Evolutionary conservation across 495 filamentous ascomycete genomes (phyloP).

Genomic region (Jackrogersella multiformis): DNA sequence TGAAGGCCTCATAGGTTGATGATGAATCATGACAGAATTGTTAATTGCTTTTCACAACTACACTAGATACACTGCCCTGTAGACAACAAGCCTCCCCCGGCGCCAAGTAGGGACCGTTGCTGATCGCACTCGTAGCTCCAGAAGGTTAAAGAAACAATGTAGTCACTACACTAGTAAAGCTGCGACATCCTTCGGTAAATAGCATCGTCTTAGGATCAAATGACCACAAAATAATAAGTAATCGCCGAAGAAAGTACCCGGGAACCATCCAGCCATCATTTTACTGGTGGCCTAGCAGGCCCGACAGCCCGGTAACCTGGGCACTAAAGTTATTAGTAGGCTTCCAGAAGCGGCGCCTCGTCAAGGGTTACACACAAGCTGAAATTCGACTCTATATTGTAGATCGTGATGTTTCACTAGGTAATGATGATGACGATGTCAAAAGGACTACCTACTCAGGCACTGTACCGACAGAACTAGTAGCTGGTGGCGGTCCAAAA

Average conservation of each 20-base stretch:
- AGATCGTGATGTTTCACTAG: constrained; percentile 37
- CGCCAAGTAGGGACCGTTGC: constrained; percentile 12
- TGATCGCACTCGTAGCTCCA: not conserved
- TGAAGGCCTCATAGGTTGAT: constrained; percentile 2
- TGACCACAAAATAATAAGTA: constrained; percentile 7
- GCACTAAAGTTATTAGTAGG: constrained; percentile 19
- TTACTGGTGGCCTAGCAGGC: too few relatives aligned
- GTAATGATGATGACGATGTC: too few relatives aligned
- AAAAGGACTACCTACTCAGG: not conserved
- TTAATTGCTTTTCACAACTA: constrained; percentile 18
- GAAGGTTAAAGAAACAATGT: constrained; percentile 1
- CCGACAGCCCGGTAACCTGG: constrained; percentile 41
- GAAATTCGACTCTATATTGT: constrained; percentile 22
- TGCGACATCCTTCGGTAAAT: constrained; percentile 35
- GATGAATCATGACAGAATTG: constrained; percentile 25
- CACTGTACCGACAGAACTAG: too few relatives aligned
- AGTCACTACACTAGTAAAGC: constrained; percentile 10
- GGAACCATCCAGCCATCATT: not conserved
- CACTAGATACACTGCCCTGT: too few relatives aligned
- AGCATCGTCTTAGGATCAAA: constrained; percentile 14
- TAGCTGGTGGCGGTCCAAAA: too few relatives aligned
- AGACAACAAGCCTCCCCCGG: constrained; percentile 7
- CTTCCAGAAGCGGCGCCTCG: constrained; percentile 18
- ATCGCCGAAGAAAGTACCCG: constrained; percentile 17
- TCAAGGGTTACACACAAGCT: constrained; percentile 23